Conservation (phyloP, 352 stramenopile genomes). For the Blastocystis hominis region DNA sequence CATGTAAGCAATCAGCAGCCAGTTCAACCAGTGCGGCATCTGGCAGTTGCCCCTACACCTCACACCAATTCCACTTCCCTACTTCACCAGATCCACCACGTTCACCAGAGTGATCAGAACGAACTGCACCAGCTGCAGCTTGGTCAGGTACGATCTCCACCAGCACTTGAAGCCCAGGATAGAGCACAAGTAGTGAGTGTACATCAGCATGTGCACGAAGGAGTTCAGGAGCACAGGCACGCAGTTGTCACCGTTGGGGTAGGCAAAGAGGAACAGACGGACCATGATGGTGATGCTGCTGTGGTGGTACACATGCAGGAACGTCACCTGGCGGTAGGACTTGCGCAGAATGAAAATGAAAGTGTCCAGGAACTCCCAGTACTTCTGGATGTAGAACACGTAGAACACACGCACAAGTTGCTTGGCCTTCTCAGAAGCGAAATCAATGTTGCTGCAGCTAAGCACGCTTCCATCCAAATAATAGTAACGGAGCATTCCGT, state of each 20-base stretch:
- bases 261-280: constrained; percentile 6
- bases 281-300: constrained; percentile 44
- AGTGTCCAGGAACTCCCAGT: constrained; percentile 55
- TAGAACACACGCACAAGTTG: constrained; percentile 31
- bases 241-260: constrained; percentile 44
- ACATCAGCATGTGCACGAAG: constrained; percentile 56
- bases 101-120: constrained; percentile 42
- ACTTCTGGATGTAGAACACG: constrained; percentile 55
- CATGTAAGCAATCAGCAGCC: constrained; percentile 52
- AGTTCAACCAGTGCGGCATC: constrained; percentile 22
- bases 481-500: constrained; percentile 15
- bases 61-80: not conserved
- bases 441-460: constrained; percentile 41
- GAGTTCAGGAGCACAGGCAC: constrained; percentile 42
- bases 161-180: constrained; percentile 48
- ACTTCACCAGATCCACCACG: constrained; percentile 40
- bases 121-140: constrained; percentile 52
- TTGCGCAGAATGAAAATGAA: constrained; percentile 56
- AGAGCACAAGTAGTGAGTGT: constrained; percentile 54
- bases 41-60: constrained; percentile 25
- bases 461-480: not conserved
- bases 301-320: constrained; percentile 58
- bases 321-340: constrained; percentile 54
- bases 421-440: not conserved
- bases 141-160: constrained; percentile 51